Percentiles rank a stretch among this genome's conserved stretches.
phyloP scores from a whole-genome alignment of 2,329 filamentous ascomycete species.

The Calonectria pseudoreteaudii region DNA sequence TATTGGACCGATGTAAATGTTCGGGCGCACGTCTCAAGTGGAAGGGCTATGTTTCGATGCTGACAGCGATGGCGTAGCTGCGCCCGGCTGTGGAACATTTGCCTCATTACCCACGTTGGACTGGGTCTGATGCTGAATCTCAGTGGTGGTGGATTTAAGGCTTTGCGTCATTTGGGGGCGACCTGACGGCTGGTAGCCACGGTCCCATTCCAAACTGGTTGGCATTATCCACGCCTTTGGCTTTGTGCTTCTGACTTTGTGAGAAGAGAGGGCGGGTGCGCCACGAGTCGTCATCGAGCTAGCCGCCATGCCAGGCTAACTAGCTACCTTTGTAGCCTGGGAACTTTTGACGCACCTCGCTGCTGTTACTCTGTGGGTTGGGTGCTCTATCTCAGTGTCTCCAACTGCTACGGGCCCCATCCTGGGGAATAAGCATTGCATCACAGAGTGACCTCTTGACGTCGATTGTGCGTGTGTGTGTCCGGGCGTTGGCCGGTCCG shows the following conservation, averaged over 20 bases:
- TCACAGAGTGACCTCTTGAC: constrained; percentile 22
- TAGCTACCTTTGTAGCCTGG: constrained; percentile 8
- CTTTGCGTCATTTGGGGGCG: constrained; percentile 41
- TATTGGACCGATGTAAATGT: constrained; percentile 1
- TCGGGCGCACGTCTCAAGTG: constrained; percentile 3
- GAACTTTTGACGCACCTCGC: constrained; percentile 5
- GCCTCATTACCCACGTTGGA: constrained; percentile 22
- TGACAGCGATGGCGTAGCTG: constrained; percentile 40
- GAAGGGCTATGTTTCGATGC: constrained; percentile 14
- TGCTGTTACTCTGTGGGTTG: background rate
- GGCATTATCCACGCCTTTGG: background rate
- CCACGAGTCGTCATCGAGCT: constrained; percentile 18
- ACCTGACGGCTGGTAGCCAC: constrained; percentile 20
- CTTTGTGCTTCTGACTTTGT: constrained; percentile 8
- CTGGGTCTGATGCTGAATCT: constrained; percentile 29
- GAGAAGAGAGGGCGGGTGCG: background rate
- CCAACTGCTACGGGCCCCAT: background rate
- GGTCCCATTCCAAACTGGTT: constrained; percentile 30
- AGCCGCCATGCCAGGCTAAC: constrained; percentile 6
- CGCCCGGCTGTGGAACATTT: constrained; percentile 14
- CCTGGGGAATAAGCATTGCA: constrained; percentile 13
- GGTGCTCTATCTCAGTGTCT: background rate
- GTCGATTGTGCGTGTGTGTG: constrained; percentile 2
- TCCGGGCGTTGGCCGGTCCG: constrained; percentile 8
- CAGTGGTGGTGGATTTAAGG: constrained; percentile 18